phyloP scores from a whole-genome alignment of 768 basidiomycete genomes.

The Solioccasus polychromus region DNA sequence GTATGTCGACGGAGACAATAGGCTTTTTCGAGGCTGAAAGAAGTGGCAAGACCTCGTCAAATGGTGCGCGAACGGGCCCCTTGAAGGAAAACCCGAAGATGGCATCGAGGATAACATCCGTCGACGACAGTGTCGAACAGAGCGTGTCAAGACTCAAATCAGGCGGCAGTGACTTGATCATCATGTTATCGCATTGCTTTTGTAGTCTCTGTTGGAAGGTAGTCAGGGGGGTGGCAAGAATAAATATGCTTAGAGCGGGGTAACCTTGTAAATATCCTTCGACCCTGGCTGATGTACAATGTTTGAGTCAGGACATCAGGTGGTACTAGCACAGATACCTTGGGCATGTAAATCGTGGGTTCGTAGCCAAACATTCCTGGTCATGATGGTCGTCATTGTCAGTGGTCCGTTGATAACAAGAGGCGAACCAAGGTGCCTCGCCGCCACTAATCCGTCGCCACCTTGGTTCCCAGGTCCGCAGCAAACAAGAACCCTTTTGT shows the following conservation, averaged over 20 bases:
- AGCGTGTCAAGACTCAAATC: constrained; percentile 47
- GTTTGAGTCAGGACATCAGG: constrained; percentile 1
- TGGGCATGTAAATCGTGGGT: constrained; percentile 91
- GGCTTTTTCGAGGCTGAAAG: constrained; percentile 66
- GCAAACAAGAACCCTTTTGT: constrained; percentile 84
- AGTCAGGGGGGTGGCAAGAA: not conserved
- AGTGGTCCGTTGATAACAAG: not conserved
- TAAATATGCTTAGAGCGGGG: not conserved
- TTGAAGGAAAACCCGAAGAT: constrained; percentile 99
- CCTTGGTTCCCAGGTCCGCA: constrained; percentile 98
- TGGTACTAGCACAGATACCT: constrained; percentile 44
- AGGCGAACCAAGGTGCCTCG: constrained; percentile 79
- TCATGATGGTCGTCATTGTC: not conserved
- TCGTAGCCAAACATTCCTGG: constrained; percentile 89
- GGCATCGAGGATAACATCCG: constrained; percentile 89
- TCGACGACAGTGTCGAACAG: constrained; percentile 46
- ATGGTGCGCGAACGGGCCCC: constrained; percentile 85
- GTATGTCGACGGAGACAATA: constrained; percentile 93
- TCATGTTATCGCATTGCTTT: constrained; percentile 86
- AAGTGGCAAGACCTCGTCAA: constrained; percentile 70
- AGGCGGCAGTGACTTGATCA: constrained; percentile 66
- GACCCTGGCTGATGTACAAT: constrained; percentile 65
- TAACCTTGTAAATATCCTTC: constrained; percentile 89
- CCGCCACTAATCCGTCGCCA: constrained; percentile 96
- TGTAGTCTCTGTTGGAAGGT: constrained; percentile 58